Evolutionary conservation across 2,329 filamentous ascomycete species (phyloP).

Genomic region (Penicillium occitanis): DNA sequence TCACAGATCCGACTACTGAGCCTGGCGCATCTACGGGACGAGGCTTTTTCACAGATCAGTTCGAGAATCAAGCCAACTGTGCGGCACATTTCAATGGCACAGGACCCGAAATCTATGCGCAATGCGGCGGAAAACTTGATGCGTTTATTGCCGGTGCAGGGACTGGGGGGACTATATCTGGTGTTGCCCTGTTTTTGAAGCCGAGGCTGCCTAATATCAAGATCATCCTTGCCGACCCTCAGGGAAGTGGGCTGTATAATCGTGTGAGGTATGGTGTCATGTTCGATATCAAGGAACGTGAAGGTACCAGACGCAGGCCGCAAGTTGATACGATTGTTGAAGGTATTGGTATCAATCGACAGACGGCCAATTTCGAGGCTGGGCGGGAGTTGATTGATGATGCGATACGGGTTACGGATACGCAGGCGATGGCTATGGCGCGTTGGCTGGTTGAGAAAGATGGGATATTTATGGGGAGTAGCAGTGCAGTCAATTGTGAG

Average conservation of each 20-base stretch:
- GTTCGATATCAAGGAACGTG: conserved; percentile 84
- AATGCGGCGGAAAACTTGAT: conserved; percentile 72
- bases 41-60: conserved; percentile 95
- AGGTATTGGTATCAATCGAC: conserved; percentile 89
- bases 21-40: conserved; percentile 57
- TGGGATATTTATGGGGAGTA: conserved; percentile 91
- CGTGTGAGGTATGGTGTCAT: conserved; percentile 91
- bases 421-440: conserved; percentile 91
- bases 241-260: conserved; percentile 91
- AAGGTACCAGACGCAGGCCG: conserved; percentile 82
- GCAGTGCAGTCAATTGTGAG: conserved; percentile 90
- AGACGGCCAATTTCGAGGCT: conserved; percentile 90
- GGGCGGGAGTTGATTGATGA: conserved; percentile 86
- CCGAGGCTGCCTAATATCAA: conserved; percentile 62
- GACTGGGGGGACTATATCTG: conserved; percentile 89
- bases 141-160: conserved; percentile 93
- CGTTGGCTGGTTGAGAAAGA: conserved; percentile 93
- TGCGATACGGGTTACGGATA: conserved; percentile 82
- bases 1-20: conserved; percentile 25
- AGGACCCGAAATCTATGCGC: conserved; percentile 82
- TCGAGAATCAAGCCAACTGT: conserved; percentile 89
- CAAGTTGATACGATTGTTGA: conserved; percentile 97
- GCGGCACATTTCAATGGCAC: conserved; percentile 77
- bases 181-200: conserved; percentile 81
- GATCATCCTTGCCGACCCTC: conserved; percentile 86